phyloP scores from a whole-genome alignment of 352 stramenopile species.

The Blastocystis sp. region DNA sequence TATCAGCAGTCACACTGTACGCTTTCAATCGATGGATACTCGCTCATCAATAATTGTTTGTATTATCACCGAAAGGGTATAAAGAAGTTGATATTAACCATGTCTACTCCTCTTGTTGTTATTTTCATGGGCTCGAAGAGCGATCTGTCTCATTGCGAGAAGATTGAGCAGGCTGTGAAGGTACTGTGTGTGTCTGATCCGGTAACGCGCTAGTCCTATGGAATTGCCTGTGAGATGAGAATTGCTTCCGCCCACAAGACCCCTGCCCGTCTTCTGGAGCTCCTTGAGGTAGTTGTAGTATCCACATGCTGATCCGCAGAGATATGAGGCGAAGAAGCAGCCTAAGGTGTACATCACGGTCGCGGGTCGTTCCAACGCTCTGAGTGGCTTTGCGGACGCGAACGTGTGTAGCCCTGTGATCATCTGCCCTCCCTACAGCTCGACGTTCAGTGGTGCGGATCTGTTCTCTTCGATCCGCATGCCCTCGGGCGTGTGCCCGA shows the following conservation, averaged over 20 bases:
- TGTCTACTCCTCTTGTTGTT: slow-evolving; percentile 56
- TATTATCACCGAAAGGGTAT: background rate
- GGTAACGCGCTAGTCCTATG: background rate
- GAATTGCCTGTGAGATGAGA: slow-evolving; percentile 53
- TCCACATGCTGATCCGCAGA: background rate
- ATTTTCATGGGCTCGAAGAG: slow-evolving; percentile 55
- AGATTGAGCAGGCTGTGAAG: slow-evolving; percentile 56
- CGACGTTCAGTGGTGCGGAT: slow-evolving; percentile 44
- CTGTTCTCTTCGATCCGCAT: slow-evolving; percentile 55
- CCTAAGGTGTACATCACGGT: slow-evolving; percentile 57
- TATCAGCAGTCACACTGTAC: background rate
- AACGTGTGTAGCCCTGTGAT: slow-evolving; percentile 44
- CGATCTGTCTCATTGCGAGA: slow-evolving; percentile 52
- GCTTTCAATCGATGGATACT: background rate
- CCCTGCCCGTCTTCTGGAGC: slow-evolving; percentile 38
- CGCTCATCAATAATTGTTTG: background rate
- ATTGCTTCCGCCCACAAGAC: slow-evolving; percentile 56
- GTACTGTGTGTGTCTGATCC: background rate
- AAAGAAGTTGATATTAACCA: background rate
- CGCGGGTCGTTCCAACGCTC: slow-evolving; percentile 54
- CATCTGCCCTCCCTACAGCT: slow-evolving; percentile 53
- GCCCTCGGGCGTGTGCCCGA: slow-evolving; percentile 50
- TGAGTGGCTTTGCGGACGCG: slow-evolving; percentile 52
- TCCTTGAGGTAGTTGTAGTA: background rate
- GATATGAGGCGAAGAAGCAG: slow-evolving; percentile 43